Evolutionary conservation across 2,329 filamentous ascomycete genomes (phyloP), one percentile per base, ranked within the genome.

Genomic region (Cladosporium phlei): DNA sequence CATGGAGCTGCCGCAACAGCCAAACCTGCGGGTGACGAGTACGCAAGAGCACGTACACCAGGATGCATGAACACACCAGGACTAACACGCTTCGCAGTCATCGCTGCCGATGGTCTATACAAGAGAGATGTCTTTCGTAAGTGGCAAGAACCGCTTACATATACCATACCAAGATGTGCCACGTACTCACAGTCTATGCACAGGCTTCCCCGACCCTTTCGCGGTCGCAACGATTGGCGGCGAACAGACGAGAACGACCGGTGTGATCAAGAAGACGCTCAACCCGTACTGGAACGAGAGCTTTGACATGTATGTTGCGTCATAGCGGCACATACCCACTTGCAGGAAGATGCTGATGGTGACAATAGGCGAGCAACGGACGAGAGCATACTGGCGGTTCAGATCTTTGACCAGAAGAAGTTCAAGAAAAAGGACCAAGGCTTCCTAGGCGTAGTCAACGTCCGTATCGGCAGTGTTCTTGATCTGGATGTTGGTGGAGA

Each of bases 391-490:
- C 77, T 98, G 38, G 93, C 93, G 6, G 90, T 98, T 37, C 93
- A 98, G 66, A 95, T 98, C 46, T 98, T 98, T 66, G 93, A 98
- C 69, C 93, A 98, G 71, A 96, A 96, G 76, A 98, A 98, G 73
- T 98, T 98, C 74, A 98, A 98, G 78, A 98, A 98, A 81, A 98
- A 97, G 88, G 93, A 98, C 60, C 93, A 98, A 67, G 93, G 93
- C 7, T 98, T 98, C 65, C 77, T 98, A 5, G 93, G 93, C 48
- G 93, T 98, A 46, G 96, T 98, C 63, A 98, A 98, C 66, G 86
- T 98, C 59, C 85, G 90, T 49, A 85, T 98, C 57, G 93, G 93
- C 59, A 90, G 94, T 75, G 86, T 93, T 29, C 88, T 98, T 58
- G 91, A 96, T 65, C 74, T 98, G 55, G 84, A 87, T 53, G 81